These are phyloP conservation scores for Teratosphaeria viscida DNA, from an alignment of 2,329 filamentous ascomycete species.

Conservation along the genomic window DNA sequence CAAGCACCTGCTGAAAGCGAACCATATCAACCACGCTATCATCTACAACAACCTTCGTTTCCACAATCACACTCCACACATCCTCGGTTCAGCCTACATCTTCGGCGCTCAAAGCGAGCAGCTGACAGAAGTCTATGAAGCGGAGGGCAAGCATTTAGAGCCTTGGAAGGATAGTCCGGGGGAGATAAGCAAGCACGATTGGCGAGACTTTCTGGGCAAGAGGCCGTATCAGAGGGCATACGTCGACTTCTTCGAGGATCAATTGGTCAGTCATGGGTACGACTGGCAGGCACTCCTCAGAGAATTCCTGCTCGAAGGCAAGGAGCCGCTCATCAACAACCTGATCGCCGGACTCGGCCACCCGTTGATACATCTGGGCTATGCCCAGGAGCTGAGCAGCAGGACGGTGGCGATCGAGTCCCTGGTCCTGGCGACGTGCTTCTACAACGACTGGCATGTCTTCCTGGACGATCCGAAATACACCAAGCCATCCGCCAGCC, in stretches of 20 bases:
- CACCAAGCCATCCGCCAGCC: constrained; percentile 51
- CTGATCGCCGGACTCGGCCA: constrained; percentile 74
- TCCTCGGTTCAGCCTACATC: constrained; percentile 75
- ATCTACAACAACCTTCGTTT: constrained; percentile 64
- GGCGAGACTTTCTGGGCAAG: constrained; percentile 74
- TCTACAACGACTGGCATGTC: constrained; percentile 47
- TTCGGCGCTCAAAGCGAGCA: constrained; percentile 65
- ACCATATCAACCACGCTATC: constrained; percentile 82
- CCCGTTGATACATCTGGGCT: constrained; percentile 89
- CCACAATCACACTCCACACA: constrained; percentile 76
- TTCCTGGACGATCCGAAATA: constrained; percentile 64
- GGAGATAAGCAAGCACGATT: constrained; percentile 74
- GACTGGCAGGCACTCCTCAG: constrained; percentile 71
- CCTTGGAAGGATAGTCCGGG: constrained; percentile 75
- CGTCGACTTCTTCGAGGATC: constrained; percentile 92
- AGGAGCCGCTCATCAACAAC: constrained; percentile 70
- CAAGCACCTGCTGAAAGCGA: constrained; percentile 82
- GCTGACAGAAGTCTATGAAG: constrained; percentile 71
- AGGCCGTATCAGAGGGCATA: constrained; percentile 70
- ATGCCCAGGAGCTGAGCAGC: constrained; percentile 78
- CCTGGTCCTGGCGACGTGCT: constrained; percentile 56
- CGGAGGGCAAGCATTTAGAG: constrained; percentile 59
- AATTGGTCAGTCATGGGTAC: constrained; percentile 65
- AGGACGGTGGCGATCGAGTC: constrained; percentile 84
- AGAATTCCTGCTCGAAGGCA: constrained; percentile 64